Conservation (phyloP, 2,329 filamentous ascomycete genomes). For the Lachnum nothofagi region DNA sequence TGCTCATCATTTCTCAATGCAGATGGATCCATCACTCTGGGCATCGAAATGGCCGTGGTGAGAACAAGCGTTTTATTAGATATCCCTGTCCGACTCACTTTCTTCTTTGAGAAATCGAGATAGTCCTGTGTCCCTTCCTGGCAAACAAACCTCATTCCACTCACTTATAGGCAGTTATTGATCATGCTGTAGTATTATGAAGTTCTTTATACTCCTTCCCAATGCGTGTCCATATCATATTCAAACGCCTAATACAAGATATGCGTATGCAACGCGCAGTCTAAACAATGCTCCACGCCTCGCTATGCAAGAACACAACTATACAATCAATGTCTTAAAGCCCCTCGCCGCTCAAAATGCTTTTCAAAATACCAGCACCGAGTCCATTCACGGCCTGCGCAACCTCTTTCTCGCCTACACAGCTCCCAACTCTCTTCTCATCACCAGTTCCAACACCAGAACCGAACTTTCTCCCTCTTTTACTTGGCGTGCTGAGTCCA, state of each 20-base stretch:
- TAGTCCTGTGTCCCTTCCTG: too few relatives aligned
- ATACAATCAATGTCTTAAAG: slow-evolving; percentile 24
- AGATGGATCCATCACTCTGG: too few relatives aligned
- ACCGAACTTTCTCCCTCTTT: slow-evolving; percentile 55
- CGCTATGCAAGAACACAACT: slow-evolving; percentile 21
- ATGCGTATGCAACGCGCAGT: neutral
- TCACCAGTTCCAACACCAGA: slow-evolving; percentile 52
- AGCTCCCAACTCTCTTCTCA: slow-evolving; percentile 73
- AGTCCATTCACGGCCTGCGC: slow-evolving; percentile 62
- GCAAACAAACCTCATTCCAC: neutral
- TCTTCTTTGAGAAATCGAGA: too few relatives aligned
- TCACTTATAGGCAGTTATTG: neutral
- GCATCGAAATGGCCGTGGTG: too few relatives aligned
- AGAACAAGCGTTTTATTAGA: too few relatives aligned
- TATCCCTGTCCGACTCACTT: too few relatives aligned
- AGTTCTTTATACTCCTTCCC: neutral
- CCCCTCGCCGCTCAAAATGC: slow-evolving; percentile 50
- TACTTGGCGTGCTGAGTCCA: slow-evolving; percentile 63
- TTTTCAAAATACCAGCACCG: slow-evolving; percentile 56
- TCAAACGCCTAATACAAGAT: neutral
- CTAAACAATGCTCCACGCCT: slow-evolving; percentile 12
- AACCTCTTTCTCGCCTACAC: slow-evolving; percentile 74
- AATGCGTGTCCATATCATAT: neutral
- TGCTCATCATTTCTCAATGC: too few relatives aligned
- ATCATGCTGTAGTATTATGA: neutral